Percentiles rank a stretch among this genome's conserved stretches.
phyloP scores from a whole-genome alignment of 768 basidiomycete species.

The Termitomyces heimii region DNA sequence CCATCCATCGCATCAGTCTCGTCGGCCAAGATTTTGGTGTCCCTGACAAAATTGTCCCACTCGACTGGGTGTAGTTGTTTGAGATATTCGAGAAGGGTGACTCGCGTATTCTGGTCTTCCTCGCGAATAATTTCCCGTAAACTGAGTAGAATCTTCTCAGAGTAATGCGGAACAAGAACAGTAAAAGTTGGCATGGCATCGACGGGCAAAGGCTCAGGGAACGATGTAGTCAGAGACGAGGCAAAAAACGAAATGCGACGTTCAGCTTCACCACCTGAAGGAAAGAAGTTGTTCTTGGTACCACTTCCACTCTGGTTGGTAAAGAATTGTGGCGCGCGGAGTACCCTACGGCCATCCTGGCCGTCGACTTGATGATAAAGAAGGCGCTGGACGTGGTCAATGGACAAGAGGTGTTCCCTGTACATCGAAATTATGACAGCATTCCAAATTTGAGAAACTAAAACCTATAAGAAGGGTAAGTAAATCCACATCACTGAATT shows the following conservation, averaged over 20 bases:
- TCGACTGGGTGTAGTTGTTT: constrained; percentile 98
- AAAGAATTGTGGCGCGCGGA: constrained; percentile 98
- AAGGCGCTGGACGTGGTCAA: constrained; percentile 96
- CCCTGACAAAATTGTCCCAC: constrained; percentile 99
- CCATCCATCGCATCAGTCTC: constrained; percentile 65
- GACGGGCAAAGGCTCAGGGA: constrained; percentile 92
- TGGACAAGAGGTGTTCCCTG: constrained; percentile 94
- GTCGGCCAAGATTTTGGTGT: constrained; percentile 97
- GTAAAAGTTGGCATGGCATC: constrained; percentile 99
- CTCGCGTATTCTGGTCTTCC: constrained; percentile 94
- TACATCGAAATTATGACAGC: constrained; percentile 99
- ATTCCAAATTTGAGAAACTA: constrained; percentile 99
- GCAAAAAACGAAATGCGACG: constrained; percentile 99
- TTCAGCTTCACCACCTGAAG: constrained; percentile 89
- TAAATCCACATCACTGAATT: not conserved
- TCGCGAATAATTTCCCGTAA: constrained; percentile 98
- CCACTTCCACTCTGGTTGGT: constrained; percentile 78
- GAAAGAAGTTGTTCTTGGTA: constrained; percentile 85
- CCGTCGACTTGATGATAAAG: constrained; percentile 96
- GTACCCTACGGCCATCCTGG: constrained; percentile 81
- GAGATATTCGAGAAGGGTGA: constrained; percentile 94
- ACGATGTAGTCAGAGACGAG: constrained; percentile 90
- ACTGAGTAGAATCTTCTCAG: constrained; percentile 96
- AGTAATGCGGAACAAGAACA: constrained; percentile 98
- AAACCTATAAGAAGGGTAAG: constrained; percentile 40